phyloP scores from a whole-genome alignment of 1,284 basidiomycete species.

The Pyrrhoderma lamaoense region DNA sequence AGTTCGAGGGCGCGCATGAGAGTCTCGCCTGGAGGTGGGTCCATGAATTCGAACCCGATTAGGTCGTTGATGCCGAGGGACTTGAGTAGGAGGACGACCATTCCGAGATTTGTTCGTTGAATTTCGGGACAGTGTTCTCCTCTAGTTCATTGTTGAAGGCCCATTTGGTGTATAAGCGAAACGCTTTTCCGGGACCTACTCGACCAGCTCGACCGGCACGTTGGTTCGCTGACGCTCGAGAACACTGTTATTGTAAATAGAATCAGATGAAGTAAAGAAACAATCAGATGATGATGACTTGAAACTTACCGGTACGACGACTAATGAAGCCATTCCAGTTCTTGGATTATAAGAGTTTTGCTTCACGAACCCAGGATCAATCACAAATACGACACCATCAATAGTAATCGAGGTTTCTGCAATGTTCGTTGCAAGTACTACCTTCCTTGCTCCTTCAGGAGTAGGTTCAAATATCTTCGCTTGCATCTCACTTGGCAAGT shows the following conservation, averaged over 20 bases:
- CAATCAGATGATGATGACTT: too few relatives aligned
- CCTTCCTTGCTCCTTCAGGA: conserved; percentile 91
- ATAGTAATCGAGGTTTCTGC: conserved; percentile 98
- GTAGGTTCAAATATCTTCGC: conserved; percentile 99
- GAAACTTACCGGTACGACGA: conserved; percentile 79
- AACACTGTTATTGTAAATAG: conserved; percentile 60
- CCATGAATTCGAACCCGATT: conserved; percentile 98
- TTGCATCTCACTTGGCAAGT: conserved; percentile 97
- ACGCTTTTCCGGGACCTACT: conserved; percentile 97
- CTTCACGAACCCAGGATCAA: conserved; percentile 97
- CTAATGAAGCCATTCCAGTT: conserved; percentile 92
- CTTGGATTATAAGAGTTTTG: conserved; percentile 96
- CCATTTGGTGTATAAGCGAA: conserved; percentile 95
- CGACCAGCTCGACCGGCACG: conserved; percentile 95
- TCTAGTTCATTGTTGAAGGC: conserved; percentile 95
- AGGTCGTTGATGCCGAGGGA: conserved; percentile 96
- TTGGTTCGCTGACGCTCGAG: conserved; percentile 94
- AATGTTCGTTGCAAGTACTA: conserved; percentile 97
- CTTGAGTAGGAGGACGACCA: conserved; percentile 93
- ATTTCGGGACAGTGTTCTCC: conserved; percentile 98
- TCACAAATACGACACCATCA: conserved; percentile 96
- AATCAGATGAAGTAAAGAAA: too few relatives aligned
- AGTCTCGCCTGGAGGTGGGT: conserved; percentile 98
- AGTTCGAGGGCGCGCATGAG: conserved; percentile 92
- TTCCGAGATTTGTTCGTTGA: conserved; percentile 94